Conservation (phyloP, 768 basidiomycete genomes). For the Leucocoprinus leucothites region DNA sequence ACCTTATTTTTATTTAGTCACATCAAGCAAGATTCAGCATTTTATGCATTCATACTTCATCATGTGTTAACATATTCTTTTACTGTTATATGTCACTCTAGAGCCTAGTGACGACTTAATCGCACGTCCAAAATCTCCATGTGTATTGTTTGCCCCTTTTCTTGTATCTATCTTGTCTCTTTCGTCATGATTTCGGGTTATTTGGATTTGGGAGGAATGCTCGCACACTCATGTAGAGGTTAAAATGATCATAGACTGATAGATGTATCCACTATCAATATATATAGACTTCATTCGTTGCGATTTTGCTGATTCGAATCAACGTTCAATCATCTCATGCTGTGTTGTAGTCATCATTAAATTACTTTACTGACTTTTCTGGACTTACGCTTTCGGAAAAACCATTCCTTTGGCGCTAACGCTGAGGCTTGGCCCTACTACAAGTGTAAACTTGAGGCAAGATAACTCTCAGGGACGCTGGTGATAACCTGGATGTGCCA, state of each 20-base stretch:
- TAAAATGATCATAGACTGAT: neutral
- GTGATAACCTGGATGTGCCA: neutral
- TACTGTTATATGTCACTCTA: neutral
- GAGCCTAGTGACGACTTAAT: neutral
- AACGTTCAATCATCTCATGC: neutral
- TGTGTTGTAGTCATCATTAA: no score
- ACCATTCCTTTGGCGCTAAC: neutral
- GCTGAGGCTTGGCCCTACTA: neutral
- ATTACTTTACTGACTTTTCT: no score
- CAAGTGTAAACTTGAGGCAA: neutral
- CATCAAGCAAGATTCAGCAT: no score
- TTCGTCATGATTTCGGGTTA: neutral
- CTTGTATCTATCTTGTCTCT: neutral
- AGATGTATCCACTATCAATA: neutral
- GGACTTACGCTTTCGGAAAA: no score
- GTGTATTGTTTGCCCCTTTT: neutral
- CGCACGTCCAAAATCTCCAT: neutral
- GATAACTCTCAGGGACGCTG: neutral
- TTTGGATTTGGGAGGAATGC: neutral
- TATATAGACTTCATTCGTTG: neutral
- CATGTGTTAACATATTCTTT: neutral
- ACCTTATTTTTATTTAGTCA: no score
- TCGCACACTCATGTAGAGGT: neutral
- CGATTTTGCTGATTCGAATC: neutral
- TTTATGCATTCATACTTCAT: conserved; percentile 2